phyloP scores from a whole-genome alignment of 2,329 filamentous ascomycete genomes.

The Colletotrichum musae region DNA sequence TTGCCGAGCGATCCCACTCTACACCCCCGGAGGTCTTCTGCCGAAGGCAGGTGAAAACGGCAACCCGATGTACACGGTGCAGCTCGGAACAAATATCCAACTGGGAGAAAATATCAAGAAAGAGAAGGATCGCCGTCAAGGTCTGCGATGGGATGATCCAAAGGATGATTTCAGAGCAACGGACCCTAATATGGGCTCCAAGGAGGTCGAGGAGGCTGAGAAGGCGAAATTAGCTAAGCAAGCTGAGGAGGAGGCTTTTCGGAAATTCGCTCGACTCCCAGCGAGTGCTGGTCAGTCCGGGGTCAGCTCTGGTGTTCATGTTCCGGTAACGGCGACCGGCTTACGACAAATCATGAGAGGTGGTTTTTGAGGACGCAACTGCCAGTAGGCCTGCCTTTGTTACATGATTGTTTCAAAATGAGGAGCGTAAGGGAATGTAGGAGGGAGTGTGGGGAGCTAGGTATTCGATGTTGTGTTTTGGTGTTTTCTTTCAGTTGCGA shows the following conservation, averaged over 20 bases:
- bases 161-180: background rate
- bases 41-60: constrained; percentile 39
- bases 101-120: constrained; percentile 36
- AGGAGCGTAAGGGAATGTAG: no score
- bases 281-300: background rate
- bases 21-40: constrained; percentile 48
- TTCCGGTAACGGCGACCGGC: background rate
- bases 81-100: constrained; percentile 21
- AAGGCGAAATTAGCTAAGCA: background rate
- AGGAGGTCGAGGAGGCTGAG: background rate
- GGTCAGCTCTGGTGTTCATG: constrained; percentile 7
- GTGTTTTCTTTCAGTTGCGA: no score
- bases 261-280: constrained; percentile 4
- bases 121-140: constrained; percentile 38
- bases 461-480: no score
- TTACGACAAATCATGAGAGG: constrained; percentile 6
- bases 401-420: no score
- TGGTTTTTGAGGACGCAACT: background rate
- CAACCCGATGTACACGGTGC: constrained; percentile 40
- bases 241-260: constrained; percentile 23
- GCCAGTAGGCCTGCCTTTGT: no score
- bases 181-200: background rate
- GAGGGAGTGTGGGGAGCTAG: no score
- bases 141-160: constrained; percentile 31
- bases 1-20: constrained; percentile 77